These are phyloP conservation scores for Serendipita sp. DNA, from an alignment of 768 basidiomycete species.

Conservation along the genomic window DNA sequence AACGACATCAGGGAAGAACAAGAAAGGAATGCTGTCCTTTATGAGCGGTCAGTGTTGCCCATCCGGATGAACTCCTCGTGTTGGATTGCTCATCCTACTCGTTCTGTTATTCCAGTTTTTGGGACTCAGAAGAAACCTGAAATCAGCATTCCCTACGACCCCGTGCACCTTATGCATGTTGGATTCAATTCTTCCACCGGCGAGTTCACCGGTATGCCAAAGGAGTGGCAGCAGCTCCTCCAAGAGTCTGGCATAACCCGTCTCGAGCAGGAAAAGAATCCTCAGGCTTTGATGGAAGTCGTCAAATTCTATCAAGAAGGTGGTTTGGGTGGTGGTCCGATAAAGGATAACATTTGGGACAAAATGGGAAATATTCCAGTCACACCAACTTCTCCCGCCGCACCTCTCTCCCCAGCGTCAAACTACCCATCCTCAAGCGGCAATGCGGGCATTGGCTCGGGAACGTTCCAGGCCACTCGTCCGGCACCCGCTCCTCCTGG, in stretches of 20 bases:
- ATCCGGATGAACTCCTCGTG: background rate
- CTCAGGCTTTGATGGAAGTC: constrained; percentile 95
- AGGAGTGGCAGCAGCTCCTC: constrained; percentile 96
- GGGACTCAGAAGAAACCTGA: constrained; percentile 62
- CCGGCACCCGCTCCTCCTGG: constrained; percentile 37
- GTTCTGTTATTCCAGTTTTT: constrained; percentile 26
- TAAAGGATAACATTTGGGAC: constrained; percentile 51
- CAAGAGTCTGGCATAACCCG: constrained; percentile 92
- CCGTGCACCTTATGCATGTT: constrained; percentile 97
- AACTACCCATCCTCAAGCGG: constrained; percentile 15
- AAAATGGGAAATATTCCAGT: constrained; percentile 38
- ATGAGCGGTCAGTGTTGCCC: constrained; percentile 9
- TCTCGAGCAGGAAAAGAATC: constrained; percentile 91
- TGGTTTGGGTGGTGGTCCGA: constrained; percentile 32
- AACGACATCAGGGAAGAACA: constrained; percentile 9
- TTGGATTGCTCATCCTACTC: background rate
- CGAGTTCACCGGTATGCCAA: constrained; percentile 93
- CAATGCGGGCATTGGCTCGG: background rate
- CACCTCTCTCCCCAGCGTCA: constrained; percentile 26
- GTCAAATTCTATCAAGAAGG: constrained; percentile 93
- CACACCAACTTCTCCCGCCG: constrained; percentile 16
- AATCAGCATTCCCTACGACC: constrained; percentile 97
- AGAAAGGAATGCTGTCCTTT: constrained; percentile 11
- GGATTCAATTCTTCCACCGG: constrained; percentile 98
- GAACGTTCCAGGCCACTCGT: constrained; percentile 24